Conservation (phyloP, 169 alveolate genomes). For the Toxoplasma gondii region DNA sequence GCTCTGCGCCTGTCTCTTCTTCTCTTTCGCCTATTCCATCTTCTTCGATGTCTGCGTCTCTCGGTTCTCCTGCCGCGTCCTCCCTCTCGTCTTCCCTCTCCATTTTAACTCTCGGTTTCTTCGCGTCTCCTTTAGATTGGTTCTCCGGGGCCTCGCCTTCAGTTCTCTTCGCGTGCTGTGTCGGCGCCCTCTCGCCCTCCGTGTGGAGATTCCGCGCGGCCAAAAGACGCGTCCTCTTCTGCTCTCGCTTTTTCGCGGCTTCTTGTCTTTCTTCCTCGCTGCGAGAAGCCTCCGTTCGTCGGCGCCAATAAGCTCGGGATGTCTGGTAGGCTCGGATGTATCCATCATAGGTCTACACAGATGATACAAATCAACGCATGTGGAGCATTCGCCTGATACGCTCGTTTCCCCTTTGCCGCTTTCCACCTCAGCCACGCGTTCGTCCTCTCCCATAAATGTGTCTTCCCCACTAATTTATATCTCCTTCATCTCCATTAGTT, state of each 20-base stretch:
- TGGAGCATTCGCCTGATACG: neutral
- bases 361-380: neutral
- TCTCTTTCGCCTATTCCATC: no score
- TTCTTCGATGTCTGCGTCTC: no score
- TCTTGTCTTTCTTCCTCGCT: neutral
- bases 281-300: neutral
- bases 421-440: neutral
- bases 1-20: no score
- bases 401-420: neutral
- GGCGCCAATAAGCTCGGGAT: neutral
- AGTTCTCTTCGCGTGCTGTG: neutral
- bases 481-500: no score
- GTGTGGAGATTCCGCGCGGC: no score
- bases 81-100: no score
- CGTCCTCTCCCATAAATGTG: neutral
- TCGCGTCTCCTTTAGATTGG: neutral
- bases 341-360: neutral
- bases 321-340: conserved; percentile 24
- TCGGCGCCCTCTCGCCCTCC: neutral
- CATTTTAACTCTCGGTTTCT: neutral
- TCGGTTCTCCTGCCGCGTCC: neutral
- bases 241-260: neutral
- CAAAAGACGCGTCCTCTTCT: neutral
- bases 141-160: neutral
- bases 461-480: neutral